Percentiles rank a stretch among this genome's conserved stretches.
These are phyloP conservation scores for Tephrocybe sp. DNA, from an alignment of 768 basidiomycete species.

Conservation along the genomic window DNA sequence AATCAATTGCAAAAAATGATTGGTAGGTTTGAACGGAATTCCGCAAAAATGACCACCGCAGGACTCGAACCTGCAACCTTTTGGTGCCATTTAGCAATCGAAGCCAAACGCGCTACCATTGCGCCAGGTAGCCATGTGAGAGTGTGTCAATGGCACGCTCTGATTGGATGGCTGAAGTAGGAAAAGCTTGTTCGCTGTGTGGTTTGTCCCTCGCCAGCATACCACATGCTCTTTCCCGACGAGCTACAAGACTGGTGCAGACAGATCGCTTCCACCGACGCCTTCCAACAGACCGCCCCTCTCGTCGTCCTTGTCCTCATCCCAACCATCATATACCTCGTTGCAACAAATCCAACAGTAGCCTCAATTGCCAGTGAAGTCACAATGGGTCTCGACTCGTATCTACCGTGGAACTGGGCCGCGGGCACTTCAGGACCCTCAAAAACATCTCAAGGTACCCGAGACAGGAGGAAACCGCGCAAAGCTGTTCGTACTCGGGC, in stretches of 20 bases:
- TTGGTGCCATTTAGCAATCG: constrained; percentile 77
- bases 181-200: not conserved
- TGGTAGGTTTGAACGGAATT: too few relatives aligned
- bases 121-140: constrained; percentile 72
- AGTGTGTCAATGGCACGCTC: not conserved
- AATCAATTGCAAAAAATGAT: too few relatives aligned
- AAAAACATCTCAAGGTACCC: constrained; percentile 17
- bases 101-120: constrained; percentile 97
- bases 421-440: constrained; percentile 17
- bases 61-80: constrained; percentile 90
- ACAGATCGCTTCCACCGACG: constrained; percentile 35
- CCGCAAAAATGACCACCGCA: constrained; percentile 51
- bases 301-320: constrained; percentile 52
- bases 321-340: constrained; percentile 50
- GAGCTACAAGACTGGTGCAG: constrained; percentile 37
- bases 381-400: constrained; percentile 56
- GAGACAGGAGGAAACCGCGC: constrained; percentile 45
- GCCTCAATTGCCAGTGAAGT: constrained; percentile 26
- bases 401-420: constrained; percentile 68
- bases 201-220: constrained; percentile 18
- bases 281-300: constrained; percentile 57
- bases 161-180: not conserved
- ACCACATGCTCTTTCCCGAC: constrained; percentile 45
- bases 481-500: constrained; percentile 50
- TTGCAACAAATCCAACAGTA: constrained; percentile 26